phyloP scores from a whole-genome alignment of 305 asterid genomes.

The Rubia balearica region DNA sequence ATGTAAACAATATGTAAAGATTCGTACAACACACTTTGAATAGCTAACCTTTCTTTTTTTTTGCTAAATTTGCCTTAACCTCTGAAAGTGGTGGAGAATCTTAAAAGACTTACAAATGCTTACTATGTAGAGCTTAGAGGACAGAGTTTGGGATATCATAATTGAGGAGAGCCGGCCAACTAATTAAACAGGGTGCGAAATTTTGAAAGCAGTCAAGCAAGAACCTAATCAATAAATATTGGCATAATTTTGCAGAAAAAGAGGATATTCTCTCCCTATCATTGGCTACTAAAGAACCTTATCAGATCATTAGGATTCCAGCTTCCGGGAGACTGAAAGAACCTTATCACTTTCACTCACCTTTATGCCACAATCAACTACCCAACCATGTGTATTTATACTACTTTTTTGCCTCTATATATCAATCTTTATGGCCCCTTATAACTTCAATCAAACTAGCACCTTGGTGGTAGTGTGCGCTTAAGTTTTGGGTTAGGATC shows the following conservation, averaged over 20 bases:
- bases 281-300: constrained; percentile 24
- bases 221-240: constrained; percentile 1
- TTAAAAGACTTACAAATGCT: not conserved
- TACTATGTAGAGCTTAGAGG: not conserved
- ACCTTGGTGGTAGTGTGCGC: constrained; percentile 9
- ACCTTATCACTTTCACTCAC: constrained; percentile 18
- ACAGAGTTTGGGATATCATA: not conserved
- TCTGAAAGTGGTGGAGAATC: constrained; percentile 4
- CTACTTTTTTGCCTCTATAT: constrained; percentile 22
- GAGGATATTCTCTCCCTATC: constrained; percentile 18
- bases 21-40: not conserved
- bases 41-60: not conserved
- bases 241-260: constrained; percentile 14
- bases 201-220: constrained; percentile 22
- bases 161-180: not conserved
- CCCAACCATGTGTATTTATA: not conserved
- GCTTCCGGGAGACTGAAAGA: constrained; percentile 19
- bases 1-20: not conserved
- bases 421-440: constrained; percentile 9
- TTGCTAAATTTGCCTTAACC: not conserved
- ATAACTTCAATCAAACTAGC: not conserved
- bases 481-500: constrained; percentile 22
- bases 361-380: constrained; percentile 11
- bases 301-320: constrained; percentile 12
- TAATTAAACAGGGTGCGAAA: not conserved